phyloP scores from a whole-genome alignment of 768 basidiomycete species.

The Leccinum aurantiacum region DNA sequence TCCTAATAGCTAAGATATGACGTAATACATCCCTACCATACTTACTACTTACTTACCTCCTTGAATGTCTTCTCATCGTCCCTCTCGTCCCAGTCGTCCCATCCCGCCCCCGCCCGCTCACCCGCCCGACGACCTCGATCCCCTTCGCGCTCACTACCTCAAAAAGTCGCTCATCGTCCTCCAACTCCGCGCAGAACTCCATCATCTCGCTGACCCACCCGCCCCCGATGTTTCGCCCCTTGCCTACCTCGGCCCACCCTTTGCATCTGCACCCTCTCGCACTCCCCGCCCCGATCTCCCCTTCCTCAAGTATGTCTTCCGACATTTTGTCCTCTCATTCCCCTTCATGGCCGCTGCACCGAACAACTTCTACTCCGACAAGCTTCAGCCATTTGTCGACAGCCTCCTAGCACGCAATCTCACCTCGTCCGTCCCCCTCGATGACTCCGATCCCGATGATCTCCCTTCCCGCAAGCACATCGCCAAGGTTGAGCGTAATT shows the following conservation, averaged over 20 bases:
- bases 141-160: constrained; percentile 94
- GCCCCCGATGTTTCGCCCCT: constrained; percentile 54
- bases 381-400: constrained; percentile 91
- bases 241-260: constrained; percentile 87
- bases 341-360: constrained; percentile 92
- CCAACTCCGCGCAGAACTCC: constrained; percentile 80
- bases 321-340: constrained; percentile 91
- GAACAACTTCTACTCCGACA: constrained; percentile 88
- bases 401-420: constrained; percentile 81
- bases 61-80: background rate
- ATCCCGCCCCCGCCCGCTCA: constrained; percentile 11
- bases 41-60: background rate
- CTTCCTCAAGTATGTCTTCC: constrained; percentile 85
- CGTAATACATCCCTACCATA: constrained; percentile 12
- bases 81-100: constrained; percentile 3
- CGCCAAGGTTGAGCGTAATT: constrained; percentile 79
- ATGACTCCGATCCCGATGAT: constrained; percentile 57
- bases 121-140: constrained; percentile 51
- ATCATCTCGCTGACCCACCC: constrained; percentile 52
- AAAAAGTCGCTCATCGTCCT: constrained; percentile 93
- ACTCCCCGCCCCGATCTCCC: constrained; percentile 71
- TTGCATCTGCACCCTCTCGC: constrained; percentile 66
- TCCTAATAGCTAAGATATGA: constrained; percentile 23
- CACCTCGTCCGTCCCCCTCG: constrained; percentile 57
- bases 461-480: constrained; percentile 68